Evolutionary conservation across 257 asterid species (phyloP).

Genomic region (Fraxinus americana): DNA sequence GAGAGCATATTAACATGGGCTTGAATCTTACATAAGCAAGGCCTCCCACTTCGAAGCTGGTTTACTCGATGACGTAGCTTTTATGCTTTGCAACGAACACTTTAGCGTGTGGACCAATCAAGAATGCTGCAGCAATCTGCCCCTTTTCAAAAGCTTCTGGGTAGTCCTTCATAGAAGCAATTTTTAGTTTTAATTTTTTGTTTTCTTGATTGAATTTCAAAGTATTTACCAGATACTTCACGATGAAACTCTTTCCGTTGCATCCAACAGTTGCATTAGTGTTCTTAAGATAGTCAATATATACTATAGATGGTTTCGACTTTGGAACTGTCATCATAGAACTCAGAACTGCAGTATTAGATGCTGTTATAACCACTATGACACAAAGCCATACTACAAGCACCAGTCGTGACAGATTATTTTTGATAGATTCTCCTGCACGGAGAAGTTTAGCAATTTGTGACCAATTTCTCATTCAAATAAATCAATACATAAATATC

Average conservation of each 20-base stretch:
- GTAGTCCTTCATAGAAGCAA: slow-evolving; percentile 40
- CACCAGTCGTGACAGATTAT: slow-evolving; percentile 50
- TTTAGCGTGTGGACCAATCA: slow-evolving; percentile 57
- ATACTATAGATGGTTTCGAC: slow-evolving; percentile 42
- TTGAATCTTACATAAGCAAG: slow-evolving; percentile 61
- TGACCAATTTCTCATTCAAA: neutral
- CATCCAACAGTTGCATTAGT: slow-evolving; percentile 57
- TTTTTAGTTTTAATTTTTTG: slow-evolving; percentile 2
- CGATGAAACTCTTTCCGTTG: slow-evolving; percentile 50
- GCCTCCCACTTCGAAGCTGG: slow-evolving; percentile 58
- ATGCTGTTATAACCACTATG: slow-evolving; percentile 42
- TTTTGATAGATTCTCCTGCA: slow-evolving; percentile 55
- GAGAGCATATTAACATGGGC: neutral
- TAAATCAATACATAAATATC: no score
- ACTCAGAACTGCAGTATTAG: slow-evolving; percentile 63
- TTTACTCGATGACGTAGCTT: slow-evolving; percentile 4
- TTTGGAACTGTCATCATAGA: slow-evolving; percentile 58
- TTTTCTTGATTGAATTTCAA: slow-evolving; percentile 45
- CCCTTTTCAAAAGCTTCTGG: slow-evolving; percentile 48
- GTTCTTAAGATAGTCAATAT: slow-evolving; percentile 41
- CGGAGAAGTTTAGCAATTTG: neutral
- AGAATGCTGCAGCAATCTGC: slow-evolving; percentile 62
- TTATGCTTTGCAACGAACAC: slow-evolving; percentile 40
- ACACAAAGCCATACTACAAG: slow-evolving; percentile 56
- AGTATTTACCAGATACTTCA: slow-evolving; percentile 28